Conservation (phyloP, 192 early-diverging fungal species). For the Coemansia sp. region DNA sequence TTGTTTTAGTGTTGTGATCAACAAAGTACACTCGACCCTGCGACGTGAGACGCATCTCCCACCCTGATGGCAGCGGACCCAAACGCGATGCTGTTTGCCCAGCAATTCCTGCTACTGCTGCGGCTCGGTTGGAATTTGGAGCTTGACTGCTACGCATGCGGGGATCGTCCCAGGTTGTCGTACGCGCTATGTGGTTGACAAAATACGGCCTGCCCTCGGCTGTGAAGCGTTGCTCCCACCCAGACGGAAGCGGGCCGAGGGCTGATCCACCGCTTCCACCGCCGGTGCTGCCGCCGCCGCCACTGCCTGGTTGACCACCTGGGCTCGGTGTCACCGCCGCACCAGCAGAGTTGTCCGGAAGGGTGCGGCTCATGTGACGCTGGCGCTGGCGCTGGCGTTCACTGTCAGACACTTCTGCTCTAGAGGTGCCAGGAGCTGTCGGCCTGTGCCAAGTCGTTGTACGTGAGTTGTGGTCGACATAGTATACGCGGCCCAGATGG, state of each 20-base stretch:
- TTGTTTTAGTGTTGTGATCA: slow-evolving; percentile 96
- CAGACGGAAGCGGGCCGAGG: slow-evolving; percentile 78
- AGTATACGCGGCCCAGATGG: slow-evolving; percentile 91
- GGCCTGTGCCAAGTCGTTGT: slow-evolving; percentile 89
- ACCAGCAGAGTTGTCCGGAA: slow-evolving; percentile 61
- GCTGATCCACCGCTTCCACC: slow-evolving; percentile 22
- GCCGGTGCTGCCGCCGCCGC: slow-evolving; percentile 15
- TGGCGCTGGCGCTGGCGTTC: slow-evolving; percentile 64
- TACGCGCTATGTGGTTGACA: slow-evolving; percentile 88
- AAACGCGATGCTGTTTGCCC: slow-evolving; percentile 57
- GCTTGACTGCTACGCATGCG: slow-evolving; percentile 53
- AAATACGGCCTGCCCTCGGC: slow-evolving; percentile 83
- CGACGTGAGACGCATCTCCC: slow-evolving; percentile 97
- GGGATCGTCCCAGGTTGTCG: slow-evolving; percentile 92
- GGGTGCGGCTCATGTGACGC: slow-evolving; percentile 76
- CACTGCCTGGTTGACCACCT: slow-evolving; percentile 11
- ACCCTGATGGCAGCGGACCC: slow-evolving; percentile 92
- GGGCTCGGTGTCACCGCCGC: slow-evolving; percentile 2
- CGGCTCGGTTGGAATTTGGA: slow-evolving; percentile 38
- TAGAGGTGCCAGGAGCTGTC: slow-evolving; percentile 13
- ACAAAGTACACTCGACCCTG: slow-evolving; percentile 97
- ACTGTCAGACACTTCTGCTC: slow-evolving; percentile 59
- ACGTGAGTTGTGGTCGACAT: slow-evolving; percentile 96
- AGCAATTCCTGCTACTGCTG: slow-evolving; percentile 44
- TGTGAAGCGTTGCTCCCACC: slow-evolving; percentile 79